phyloP scores from a whole-genome alignment of 2,329 filamentous ascomycete species.

The Metarhizium sp. region DNA sequence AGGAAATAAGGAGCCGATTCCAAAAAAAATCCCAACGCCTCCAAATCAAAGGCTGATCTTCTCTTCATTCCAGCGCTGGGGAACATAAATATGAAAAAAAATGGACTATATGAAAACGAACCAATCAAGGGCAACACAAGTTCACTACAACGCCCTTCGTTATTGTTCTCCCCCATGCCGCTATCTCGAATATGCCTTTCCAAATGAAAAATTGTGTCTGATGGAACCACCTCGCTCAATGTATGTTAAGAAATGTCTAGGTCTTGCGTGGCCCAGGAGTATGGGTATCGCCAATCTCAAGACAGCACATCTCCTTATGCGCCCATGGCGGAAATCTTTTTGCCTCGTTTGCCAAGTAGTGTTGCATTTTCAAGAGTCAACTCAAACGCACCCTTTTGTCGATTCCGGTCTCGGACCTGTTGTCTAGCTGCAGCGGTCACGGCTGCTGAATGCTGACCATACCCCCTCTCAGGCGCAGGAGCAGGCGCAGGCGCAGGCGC shows the following conservation, averaged over 20 bases:
- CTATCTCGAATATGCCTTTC: background rate
- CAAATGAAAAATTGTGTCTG: background rate
- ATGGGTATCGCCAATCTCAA: background rate
- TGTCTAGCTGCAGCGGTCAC: constrained; percentile 78
- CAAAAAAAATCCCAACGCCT: background rate
- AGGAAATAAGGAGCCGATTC: background rate
- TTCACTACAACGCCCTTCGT: background rate
- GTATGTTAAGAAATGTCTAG: background rate
- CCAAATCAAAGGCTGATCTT: background rate
- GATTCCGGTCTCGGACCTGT: constrained; percentile 59
- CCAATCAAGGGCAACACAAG: background rate
- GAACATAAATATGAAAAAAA: constrained; percentile 8
- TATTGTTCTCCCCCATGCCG: constrained; percentile 6
- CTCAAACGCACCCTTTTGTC: constrained; percentile 78
- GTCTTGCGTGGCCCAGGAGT: background rate
- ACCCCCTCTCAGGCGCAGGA: constrained; percentile 49
- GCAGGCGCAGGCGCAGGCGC: constrained; percentile 3
- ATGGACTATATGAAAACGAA: constrained; percentile 9
- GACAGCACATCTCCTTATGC: constrained; percentile 15
- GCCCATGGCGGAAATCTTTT: constrained; percentile 40
- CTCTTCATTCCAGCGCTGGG: background rate
- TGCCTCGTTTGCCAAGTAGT: constrained; percentile 62
- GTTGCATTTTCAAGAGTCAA: constrained; percentile 87
- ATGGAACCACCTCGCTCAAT: background rate
- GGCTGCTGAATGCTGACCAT: constrained; percentile 79